Evolutionary conservation across 108 stramenopile genomes (phyloP).

Genomic region (Fragilariopsis cylindrus): DNA sequence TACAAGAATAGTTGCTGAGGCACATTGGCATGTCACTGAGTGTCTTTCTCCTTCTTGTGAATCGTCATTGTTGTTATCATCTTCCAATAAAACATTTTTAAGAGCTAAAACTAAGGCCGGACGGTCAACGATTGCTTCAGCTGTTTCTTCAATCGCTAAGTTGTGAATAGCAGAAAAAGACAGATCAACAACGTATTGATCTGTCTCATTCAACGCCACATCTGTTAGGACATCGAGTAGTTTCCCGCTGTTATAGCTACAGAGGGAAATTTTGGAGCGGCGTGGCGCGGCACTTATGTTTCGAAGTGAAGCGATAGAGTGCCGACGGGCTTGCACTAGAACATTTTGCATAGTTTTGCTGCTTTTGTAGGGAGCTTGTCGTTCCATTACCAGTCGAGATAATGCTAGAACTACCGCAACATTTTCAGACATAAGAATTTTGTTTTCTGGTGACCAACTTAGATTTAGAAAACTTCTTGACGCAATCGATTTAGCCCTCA

Average conservation of each 20-base stretch:
- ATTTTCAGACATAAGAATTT: slow-evolving; percentile 45
- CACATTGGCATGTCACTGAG: slow-evolving; percentile 9
- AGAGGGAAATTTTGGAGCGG: slow-evolving; percentile 45
- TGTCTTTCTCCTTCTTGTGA: slow-evolving; percentile 19
- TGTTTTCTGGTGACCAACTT: slow-evolving; percentile 60
- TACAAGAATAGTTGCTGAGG: slow-evolving; percentile 46
- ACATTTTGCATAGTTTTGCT: slow-evolving; percentile 47
- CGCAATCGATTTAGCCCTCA: slow-evolving; percentile 51
- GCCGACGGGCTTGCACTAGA: slow-evolving; percentile 47
- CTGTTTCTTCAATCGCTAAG: slow-evolving; percentile 54
- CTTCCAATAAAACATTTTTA: slow-evolving; percentile 35
- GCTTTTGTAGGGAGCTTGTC: slow-evolving; percentile 29
- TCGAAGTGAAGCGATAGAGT: slow-evolving; percentile 52
- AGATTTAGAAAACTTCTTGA: slow-evolving; percentile 59
- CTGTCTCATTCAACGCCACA: slow-evolving; percentile 45
- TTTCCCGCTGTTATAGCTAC: slow-evolving; percentile 38
- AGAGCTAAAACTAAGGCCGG: slow-evolving; percentile 45
- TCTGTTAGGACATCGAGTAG: slow-evolving; percentile 50
- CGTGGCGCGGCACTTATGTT: slow-evolving; percentile 60
- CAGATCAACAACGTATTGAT: slow-evolving; percentile 36
- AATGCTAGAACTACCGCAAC: slow-evolving; percentile 37
- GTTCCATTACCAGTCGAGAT: slow-evolving; percentile 33
- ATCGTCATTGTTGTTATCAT: slow-evolving; percentile 9
- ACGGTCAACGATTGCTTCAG: slow-evolving; percentile 38
- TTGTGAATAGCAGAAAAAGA: slow-evolving; percentile 57